Base-by-base conservation (phyloP, 495 filamentous ascomycete species). In the Penicillium argentinense region DNA sequence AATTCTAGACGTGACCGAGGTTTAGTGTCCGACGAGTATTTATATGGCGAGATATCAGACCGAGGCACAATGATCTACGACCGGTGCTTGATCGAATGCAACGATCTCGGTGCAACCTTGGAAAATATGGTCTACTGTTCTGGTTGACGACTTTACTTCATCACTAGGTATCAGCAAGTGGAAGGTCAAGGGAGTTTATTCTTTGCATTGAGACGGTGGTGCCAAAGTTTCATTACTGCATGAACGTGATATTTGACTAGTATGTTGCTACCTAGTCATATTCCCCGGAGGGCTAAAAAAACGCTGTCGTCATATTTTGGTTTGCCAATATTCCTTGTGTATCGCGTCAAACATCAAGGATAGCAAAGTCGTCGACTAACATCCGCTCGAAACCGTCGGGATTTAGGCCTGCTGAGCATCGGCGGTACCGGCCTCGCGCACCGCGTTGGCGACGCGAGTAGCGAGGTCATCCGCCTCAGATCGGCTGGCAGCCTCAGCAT, bases 401-500 rank as follows among this genome's bases (percentile, higher is more conserved):
- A 26, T 27, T 37, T 47, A 36, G 12, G 11, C 13, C 27, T 47
- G 32, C 44, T 54, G 54, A 13, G 26, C 32, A 36, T 66, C 62
- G 37, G 58, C 48, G 7, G 42, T 49, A 24, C 70, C 68, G 14
- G 70, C 72, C 42, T 74, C 71, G 40, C 68, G 62, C 4, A 95
- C 85, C 41, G 93, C 80, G 34, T 80, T 78, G 4, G 87, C 83
- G 24, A 96, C 88, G 51, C 89, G 83, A 38, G 82, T 84, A 28
- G 90, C 90, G 30, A 96, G 77, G 60, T 95, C 89, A 57, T 93
- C 89, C 0, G 88, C 87, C 59, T 95, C 88, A 3, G 81, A 82
- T 42, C 84, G 81, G 47, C 85, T 91, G 5, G 87, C 89, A 12
- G 93, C 93, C 68, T 98, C 93, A n/a, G 91, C 91, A 66, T 98